Evolutionary conservation across 2,329 filamentous ascomycete species (phyloP), one percentile per base, ranked within the genome.

Genomic region (Penicillium sp.): DNA sequence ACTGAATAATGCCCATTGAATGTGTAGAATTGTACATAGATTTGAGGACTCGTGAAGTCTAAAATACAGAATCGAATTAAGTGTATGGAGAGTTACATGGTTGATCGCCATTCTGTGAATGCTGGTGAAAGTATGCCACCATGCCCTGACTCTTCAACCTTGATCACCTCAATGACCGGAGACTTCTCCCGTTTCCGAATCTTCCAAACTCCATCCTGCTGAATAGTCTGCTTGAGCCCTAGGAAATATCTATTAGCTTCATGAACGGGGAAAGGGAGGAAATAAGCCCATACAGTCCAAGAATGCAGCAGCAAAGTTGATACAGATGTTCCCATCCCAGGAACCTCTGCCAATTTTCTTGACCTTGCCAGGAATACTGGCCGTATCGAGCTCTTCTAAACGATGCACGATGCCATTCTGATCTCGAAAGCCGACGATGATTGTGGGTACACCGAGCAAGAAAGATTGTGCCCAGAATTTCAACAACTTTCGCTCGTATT

Each of bases 381-480:
- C 85, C 1, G 93, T 97, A 58, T 91, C 85, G 31, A 96, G 84
- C 69, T 96, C 91, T 71, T 96, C 85, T 13, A 96, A 71, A 13
- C 85, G 81, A 48, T 82, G 81, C 23, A 99, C 80, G 53, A 91
- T 83, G 8, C 95, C 93, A 54, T 88, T 70, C 55, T 83, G 85
- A 33, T 85, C 88, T 48, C 95, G 87, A 72, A 95, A 97, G 1
- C 95, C 95, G 29, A 99, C 90, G 46, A 97, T 86, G 63, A 99
- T 91, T 64, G 88, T 95, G 0, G 92, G 92, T 1, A 98, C 93
- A 42, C 93, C 93, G 2, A 99, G 87, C 2, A 99, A 81, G 70
- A 96, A 99, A 0, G 91, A 96, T 74, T 98, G 95, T 14, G 93
- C 91, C 95, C 95, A 99, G 77, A 93, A 96, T 69, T 96, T 96